These are phyloP conservation scores for cucumber (Cucumis sativus) DNA, from an alignment of 306 rosid species.

Conservation along the genomic window DNA sequence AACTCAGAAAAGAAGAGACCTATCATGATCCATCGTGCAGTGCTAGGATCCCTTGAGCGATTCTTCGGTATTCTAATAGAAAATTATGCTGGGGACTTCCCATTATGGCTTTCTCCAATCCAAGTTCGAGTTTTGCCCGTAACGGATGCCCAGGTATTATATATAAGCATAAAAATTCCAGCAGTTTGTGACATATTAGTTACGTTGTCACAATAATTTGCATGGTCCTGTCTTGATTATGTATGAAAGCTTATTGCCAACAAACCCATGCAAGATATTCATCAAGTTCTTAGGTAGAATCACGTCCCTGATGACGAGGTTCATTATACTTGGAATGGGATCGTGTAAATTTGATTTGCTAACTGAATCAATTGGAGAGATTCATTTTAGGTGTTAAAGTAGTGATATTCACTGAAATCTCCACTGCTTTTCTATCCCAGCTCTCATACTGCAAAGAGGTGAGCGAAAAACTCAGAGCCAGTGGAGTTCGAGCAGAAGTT, in stretches of 20 bases:
- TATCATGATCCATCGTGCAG: constrained; percentile 93
- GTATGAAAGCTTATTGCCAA: background rate
- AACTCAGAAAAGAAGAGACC: constrained; percentile 76
- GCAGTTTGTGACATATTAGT: background rate
- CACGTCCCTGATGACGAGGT: background rate
- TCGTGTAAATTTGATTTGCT: background rate
- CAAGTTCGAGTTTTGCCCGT: constrained; percentile 92
- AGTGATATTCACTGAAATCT: background rate
- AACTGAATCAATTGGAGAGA: background rate
- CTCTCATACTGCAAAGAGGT: constrained; percentile 66
- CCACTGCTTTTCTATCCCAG: constrained; percentile 25
- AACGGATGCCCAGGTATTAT: constrained; percentile 67
- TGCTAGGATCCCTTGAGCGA: constrained; percentile 91
- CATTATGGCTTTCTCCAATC: constrained; percentile 90
- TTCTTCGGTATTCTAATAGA: constrained; percentile 93
- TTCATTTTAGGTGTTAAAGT: background rate
- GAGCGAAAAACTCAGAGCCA: constrained; percentile 43
- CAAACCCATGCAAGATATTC: background rate
- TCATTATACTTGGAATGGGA: background rate
- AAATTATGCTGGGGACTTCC: constrained; percentile 95
- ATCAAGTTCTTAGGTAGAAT: background rate
- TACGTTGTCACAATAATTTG: background rate
- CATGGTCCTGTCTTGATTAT: background rate
- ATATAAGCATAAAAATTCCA: background rate
- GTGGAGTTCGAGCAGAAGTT: constrained; percentile 64